Conservation (phyloP, 345 rosid species). For the Camelina neglecta region DNA sequence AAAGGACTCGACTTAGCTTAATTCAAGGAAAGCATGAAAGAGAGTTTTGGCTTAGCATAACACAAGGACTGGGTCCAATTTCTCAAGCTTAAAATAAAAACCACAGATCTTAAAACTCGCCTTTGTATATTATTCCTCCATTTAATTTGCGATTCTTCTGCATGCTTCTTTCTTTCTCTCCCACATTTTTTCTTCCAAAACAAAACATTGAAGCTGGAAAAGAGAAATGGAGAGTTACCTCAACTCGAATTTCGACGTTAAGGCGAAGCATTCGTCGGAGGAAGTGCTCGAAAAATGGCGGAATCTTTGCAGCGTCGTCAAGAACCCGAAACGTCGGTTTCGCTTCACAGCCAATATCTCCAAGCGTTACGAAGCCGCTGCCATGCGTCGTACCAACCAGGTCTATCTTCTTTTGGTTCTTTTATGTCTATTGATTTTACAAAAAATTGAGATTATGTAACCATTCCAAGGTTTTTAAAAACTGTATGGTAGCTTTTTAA, state of each 20-base stretch:
- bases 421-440: background rate
- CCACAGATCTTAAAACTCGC: conserved; percentile 43
- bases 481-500: background rate
- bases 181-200: background rate
- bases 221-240: conserved; percentile 63
- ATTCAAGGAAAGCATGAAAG: too few relatives aligned
- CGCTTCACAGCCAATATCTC: conserved; percentile 87
- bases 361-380: conserved; percentile 85
- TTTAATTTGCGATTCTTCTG: conserved; percentile 32
- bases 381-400: conserved; percentile 84
- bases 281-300: conserved; percentile 78
- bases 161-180: background rate
- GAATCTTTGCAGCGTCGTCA: conserved; percentile 68
- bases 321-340: conserved; percentile 85
- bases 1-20: too few relatives aligned
- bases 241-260: conserved; percentile 64
- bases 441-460: too few relatives aligned
- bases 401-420: conserved; percentile 34
- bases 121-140: conserved; percentile 22
- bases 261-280: conserved; percentile 67
- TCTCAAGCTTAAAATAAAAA: conserved; percentile 34
- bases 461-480: background rate
- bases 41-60: too few relatives aligned
- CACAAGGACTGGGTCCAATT: conserved; percentile 38
- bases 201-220: conserved; percentile 12